A percentile compares a stretch with the other conserved stretches of the same genome.
Evolutionary conservation across 2,329 filamentous ascomycete genomes (phyloP).

Genomic region (Clonostachys rosea): DNA sequence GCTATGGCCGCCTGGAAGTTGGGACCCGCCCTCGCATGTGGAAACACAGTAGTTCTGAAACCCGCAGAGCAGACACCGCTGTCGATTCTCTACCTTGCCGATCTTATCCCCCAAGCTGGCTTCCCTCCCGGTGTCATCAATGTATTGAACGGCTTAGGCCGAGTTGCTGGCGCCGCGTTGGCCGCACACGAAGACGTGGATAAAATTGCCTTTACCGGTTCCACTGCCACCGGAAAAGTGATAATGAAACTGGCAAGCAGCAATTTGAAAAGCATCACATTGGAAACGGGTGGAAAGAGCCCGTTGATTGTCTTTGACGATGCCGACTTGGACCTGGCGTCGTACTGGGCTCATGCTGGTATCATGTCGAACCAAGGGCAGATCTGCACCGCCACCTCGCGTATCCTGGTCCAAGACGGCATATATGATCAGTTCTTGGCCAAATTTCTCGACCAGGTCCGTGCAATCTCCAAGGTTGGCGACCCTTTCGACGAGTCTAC

Average conservation of each 20-base stretch:
- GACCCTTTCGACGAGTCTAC: constrained; percentile 18
- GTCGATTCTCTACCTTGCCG: constrained; percentile 54
- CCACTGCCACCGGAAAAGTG: constrained; percentile 58
- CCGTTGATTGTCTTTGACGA: constrained; percentile 54
- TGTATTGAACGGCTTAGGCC: constrained; percentile 62
- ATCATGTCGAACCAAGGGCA: constrained; percentile 50
- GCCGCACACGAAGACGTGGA: constrained; percentile 59
- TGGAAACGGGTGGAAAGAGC: constrained; percentile 56
- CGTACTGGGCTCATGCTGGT: constrained; percentile 36
- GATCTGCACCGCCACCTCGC: constrained; percentile 50
- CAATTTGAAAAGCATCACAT: constrained; percentile 52
- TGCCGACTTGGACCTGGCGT: constrained; percentile 54
- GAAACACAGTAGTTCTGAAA: constrained; percentile 57
- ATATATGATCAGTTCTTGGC: constrained; percentile 54
- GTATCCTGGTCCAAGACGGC: constrained; percentile 50
- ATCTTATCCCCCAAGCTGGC: constrained; percentile 62
- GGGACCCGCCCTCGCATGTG: constrained; percentile 57
- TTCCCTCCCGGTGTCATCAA: constrained; percentile 72
- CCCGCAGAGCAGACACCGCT: constrained; percentile 58
- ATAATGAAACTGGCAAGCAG: constrained; percentile 64
- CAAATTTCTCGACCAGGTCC: constrained; percentile 48
- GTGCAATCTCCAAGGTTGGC: constrained; percentile 21
- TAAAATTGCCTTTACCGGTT: constrained; percentile 71
- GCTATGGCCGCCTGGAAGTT: constrained; percentile 71
- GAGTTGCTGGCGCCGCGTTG: constrained; percentile 59